Percentiles rank a stretch among this genome's conserved stretches.
phyloP scores from a whole-genome alignment of 805 yeast genomes.

The Yarrowia keelungensis region DNA sequence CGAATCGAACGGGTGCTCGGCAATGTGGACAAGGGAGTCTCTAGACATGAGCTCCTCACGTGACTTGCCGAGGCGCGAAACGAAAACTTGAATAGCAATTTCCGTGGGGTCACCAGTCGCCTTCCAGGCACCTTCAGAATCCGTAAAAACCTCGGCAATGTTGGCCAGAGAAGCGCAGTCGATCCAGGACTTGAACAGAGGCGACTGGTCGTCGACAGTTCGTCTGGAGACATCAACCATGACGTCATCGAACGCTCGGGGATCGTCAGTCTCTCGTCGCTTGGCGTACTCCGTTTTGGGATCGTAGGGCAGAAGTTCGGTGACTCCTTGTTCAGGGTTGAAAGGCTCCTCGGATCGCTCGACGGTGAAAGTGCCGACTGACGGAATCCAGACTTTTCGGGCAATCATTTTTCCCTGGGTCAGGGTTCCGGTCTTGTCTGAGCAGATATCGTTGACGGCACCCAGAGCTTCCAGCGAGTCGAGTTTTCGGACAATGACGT shows the following conservation, averaged over 20 bases:
- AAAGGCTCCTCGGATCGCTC: constrained; percentile 64
- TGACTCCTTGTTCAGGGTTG: constrained; percentile 66
- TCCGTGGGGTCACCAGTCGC: constrained; percentile 92
- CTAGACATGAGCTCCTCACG: constrained; percentile 53
- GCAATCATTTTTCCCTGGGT: constrained; percentile 83
- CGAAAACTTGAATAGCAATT: constrained; percentile 82
- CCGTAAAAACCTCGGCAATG: constrained; percentile 63
- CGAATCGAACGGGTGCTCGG: constrained; percentile 79
- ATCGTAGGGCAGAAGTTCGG: constrained; percentile 47
- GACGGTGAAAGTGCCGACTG: constrained; percentile 63
- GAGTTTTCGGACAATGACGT: constrained; percentile 76
- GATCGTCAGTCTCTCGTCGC: constrained; percentile 42
- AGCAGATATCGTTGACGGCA: constrained; percentile 78
- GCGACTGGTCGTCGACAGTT: constrained; percentile 1
- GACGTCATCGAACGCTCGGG: constrained; percentile 28
- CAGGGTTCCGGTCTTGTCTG: constrained; percentile 83
- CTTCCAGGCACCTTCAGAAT: constrained; percentile 59
- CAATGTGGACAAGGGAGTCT: constrained; percentile 52
- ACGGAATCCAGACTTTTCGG: constrained; percentile 72
- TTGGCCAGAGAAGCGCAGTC: constrained; percentile 77
- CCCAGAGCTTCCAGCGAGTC: constrained; percentile 83
- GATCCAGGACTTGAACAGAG: constrained; percentile 59
- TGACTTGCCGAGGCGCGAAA: constrained; percentile 58
- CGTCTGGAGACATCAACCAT: neutral
- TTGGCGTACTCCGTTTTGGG: constrained; percentile 43